Conservation (phyloP, 169 alveolate species). For the Cystoisospora suis region DNA sequence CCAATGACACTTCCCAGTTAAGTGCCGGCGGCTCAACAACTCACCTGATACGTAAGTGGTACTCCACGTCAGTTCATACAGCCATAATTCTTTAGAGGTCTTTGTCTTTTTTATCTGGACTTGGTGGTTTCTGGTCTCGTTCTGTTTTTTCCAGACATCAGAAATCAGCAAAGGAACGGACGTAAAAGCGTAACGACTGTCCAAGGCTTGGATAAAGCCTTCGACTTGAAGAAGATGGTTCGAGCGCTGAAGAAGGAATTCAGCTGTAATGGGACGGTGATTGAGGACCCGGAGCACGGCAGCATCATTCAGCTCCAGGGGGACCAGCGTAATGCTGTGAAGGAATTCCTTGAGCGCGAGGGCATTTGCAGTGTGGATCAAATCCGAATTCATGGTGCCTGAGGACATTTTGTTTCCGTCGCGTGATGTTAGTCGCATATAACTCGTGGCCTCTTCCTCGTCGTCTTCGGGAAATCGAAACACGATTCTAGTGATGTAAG, state of each 20-base stretch:
- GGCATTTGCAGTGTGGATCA: conserved; percentile 86
- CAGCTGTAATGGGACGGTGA: conserved; percentile 93
- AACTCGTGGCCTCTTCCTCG: no score
- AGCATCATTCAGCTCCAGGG: conserved; percentile 90
- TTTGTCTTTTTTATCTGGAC: background rate
- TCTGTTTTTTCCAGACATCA: conserved; percentile 68
- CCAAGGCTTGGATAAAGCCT: conserved; percentile 90
- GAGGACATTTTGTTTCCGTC: no score
- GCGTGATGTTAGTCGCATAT: no score
- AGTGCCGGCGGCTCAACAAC: conserved; percentile 66
- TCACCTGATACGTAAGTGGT: conserved; percentile 60
- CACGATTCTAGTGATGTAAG: no score
- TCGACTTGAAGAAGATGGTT: conserved; percentile 90
- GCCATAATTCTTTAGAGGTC: background rate
- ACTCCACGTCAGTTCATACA: background rate
- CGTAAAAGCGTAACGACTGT: conserved; percentile 93
- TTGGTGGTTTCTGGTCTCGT: background rate
- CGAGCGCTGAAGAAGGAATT: conserved; percentile 89
- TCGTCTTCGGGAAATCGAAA: no score
- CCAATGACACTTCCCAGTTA: conserved; percentile 68
- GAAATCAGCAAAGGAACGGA: conserved; percentile 94
- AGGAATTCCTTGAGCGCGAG: conserved; percentile 87
- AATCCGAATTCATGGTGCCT: conserved; percentile 91
- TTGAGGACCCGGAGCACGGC: conserved; percentile 91
- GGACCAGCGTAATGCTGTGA: conserved; percentile 84